Evolutionary conservation across 352 stramenopile genomes (phyloP).

Genomic region (Globisporangium cylindrosporum): DNA sequence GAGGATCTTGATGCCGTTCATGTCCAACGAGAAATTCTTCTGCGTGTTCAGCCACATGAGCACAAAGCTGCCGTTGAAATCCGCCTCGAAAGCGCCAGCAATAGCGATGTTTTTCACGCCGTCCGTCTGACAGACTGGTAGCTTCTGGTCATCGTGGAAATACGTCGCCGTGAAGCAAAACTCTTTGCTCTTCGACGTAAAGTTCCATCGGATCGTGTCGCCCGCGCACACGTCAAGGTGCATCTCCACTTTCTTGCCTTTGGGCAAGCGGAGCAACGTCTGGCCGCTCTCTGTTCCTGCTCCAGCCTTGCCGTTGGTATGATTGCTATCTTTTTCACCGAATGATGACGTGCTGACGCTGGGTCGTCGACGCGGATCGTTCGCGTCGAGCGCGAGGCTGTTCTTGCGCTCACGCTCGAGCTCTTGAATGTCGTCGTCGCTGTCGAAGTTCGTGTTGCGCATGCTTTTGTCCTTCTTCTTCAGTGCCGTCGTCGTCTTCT

Average conservation of each 20-base stretch:
- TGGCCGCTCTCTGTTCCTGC: conserved; percentile 1
- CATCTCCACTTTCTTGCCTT: conserved; percentile 76
- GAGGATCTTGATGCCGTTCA: conserved; percentile 55
- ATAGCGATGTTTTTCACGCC: conserved; percentile 69
- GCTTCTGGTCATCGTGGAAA: conserved; percentile 52
- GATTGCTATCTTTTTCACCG: neutral
- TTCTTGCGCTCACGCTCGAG: conserved; percentile 13
- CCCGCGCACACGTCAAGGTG: conserved; percentile 69
- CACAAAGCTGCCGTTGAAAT: conserved; percentile 68
- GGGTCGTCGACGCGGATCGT: conserved; percentile 3
- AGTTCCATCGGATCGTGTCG: conserved; percentile 65
- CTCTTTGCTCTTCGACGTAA: conserved; percentile 51
- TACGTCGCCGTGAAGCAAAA: conserved; percentile 64
- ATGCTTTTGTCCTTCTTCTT: conserved; percentile 34
- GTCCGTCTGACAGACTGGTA: conserved; percentile 48
- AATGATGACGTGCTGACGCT: neutral
- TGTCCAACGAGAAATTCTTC: conserved; percentile 58
- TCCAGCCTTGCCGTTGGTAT: neutral
- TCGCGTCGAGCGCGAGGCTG: conserved; percentile 3
- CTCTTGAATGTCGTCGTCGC: conserved; percentile 21
- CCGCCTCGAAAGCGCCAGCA: conserved; percentile 40
- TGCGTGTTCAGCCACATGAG: conserved; percentile 75
- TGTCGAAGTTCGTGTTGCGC: conserved; percentile 32
- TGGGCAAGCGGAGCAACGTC: conserved; percentile 38
- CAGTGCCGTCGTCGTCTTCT: neutral